Evolutionary conservation across 768 basidiomycete species (phyloP).

Genomic region (Phylloporus arenicola): DNA sequence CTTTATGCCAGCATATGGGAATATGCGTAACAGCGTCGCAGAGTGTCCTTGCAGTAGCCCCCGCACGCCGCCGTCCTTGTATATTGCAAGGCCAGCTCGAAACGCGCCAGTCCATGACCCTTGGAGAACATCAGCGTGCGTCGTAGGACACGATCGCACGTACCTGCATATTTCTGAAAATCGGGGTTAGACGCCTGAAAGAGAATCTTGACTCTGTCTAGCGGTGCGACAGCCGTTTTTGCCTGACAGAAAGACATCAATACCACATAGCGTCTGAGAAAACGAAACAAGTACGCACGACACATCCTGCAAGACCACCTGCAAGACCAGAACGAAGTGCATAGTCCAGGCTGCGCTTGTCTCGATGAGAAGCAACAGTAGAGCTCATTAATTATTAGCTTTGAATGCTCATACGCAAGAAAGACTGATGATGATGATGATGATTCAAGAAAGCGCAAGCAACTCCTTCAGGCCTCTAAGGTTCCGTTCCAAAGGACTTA

Average conservation of each 20-base stretch:
- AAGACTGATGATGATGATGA: constrained; percentile 8
- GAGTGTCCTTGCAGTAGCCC: constrained; percentile 96
- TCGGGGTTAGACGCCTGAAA: constrained; percentile 97
- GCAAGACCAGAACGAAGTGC: constrained; percentile 82
- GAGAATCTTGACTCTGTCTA: constrained; percentile 97
- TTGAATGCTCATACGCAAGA: background rate
- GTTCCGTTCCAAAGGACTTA: background rate
- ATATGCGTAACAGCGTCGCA: constrained; percentile 87
- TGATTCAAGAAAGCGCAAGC: constrained; percentile 7
- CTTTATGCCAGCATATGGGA: constrained; percentile 96
- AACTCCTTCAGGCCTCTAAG: background rate
- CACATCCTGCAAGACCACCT: constrained; percentile 89
- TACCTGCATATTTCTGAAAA: constrained; percentile 89
- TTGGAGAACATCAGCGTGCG: constrained; percentile 29
- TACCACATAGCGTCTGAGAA: constrained; percentile 1
- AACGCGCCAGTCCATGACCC: constrained; percentile 86
- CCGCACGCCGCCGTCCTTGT: constrained; percentile 56
- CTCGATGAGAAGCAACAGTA: constrained; percentile 34
- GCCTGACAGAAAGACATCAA: constrained; percentile 47
- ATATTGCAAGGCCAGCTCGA: constrained; percentile 70
- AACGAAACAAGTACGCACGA: constrained; percentile 51
- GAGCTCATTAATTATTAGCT: constrained; percentile 29
- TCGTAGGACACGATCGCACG: constrained; percentile 17
- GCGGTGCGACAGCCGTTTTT: constrained; percentile 90
- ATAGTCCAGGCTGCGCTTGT: constrained; percentile 54